These are phyloP conservation scores for Penicillium dipodomyicola DNA, from an alignment of 495 filamentous ascomycete species.

Conservation along the genomic window DNA sequence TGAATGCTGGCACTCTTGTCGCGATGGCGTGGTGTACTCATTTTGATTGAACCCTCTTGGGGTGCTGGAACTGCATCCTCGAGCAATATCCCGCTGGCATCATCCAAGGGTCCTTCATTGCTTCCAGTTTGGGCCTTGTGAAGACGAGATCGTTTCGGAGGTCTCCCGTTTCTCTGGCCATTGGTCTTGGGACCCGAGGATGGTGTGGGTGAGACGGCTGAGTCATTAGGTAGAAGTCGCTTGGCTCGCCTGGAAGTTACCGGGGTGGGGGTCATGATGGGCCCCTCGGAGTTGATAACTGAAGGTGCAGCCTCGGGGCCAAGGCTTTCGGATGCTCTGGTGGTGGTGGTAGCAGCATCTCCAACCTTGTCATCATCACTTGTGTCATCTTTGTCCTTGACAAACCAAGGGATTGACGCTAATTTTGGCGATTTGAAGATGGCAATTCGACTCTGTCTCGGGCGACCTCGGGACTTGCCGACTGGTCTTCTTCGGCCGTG, in stretches of 20 bases:
- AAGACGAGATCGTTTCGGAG: slow-evolving; percentile 5
- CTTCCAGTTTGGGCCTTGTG: neutral
- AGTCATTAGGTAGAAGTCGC: neutral
- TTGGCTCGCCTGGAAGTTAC: neutral
- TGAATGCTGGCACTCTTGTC: slow-evolving; percentile 7
- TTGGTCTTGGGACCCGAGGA: neutral
- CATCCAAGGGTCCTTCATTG: neutral
- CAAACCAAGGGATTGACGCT: slow-evolving; percentile 40
- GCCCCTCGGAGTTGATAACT: neutral
- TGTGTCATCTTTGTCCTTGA: slow-evolving; percentile 4
- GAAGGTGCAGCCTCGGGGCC: neutral
- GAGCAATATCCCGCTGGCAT: neutral
- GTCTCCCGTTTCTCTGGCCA: neutral
- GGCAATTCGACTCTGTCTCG: slow-evolving; percentile 47
- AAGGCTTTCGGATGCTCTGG: neutral
- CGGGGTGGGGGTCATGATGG: neutral
- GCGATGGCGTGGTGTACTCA: neutral
- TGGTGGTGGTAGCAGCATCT: neutral
- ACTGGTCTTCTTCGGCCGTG: slow-evolving; percentile 44
- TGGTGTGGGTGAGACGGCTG: neutral
- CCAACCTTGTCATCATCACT: slow-evolving; percentile 9
- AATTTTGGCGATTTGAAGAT: slow-evolving; percentile 50
- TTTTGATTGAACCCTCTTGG: neutral
- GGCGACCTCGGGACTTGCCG: slow-evolving; percentile 49
- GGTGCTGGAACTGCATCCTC: neutral